Evolutionary conservation across 441 rosid species (phyloP), one percentile per base, ranked within the genome.

Genomic region (Erysimum pusillum): DNA sequence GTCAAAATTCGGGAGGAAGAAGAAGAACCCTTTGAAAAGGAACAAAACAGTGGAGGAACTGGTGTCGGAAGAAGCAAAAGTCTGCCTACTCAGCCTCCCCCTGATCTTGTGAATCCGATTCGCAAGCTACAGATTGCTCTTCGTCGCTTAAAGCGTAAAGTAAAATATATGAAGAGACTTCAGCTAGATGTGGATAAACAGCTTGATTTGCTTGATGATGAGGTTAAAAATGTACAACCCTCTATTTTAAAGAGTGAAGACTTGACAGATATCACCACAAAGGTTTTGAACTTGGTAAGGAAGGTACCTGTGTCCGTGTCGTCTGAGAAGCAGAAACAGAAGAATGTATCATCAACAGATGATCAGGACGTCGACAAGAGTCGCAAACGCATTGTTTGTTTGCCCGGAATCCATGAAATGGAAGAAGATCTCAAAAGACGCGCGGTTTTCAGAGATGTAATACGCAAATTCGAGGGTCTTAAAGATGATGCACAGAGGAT

Each of bases 391-490:
- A 22, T 22, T 1, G 2, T 22, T 22, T 22, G 25, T 2, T 22
- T 22, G 25, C 25, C 25, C 25, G 25, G 25, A 2, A 22, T 22
- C 25, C 25, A 22, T 22, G 25, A 1, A 22, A 22, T 1, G 1
- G 2, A 2, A 22, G 25, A 22, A 22, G 25, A 22, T 22, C 17
- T 56, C 20, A 39, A 7, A 2, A 22, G 42, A 17, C 35, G 44
- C 4, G 73, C 18, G 1, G 49, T 65, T 15, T 79, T 65, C 44
- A 9, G 54, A 66, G 51, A 78, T 42, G 72, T 85, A 18, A 2
- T 17, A 51, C 42, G 20, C 0, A 44, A 63, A 4, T 82, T 54
- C 49, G 25, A 39, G 5, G 2, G 80, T 41, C 64, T 84, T 22
- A 22, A 1, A n/a, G n/a, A n/a, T 22, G 25, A 22, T 22, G 2